A percentile compares a stretch with the other conserved stretches of the same genome.
Evolutionary conservation across 495 filamentous ascomycete species (phyloP).

Genomic region (Neurospora sp.): DNA sequence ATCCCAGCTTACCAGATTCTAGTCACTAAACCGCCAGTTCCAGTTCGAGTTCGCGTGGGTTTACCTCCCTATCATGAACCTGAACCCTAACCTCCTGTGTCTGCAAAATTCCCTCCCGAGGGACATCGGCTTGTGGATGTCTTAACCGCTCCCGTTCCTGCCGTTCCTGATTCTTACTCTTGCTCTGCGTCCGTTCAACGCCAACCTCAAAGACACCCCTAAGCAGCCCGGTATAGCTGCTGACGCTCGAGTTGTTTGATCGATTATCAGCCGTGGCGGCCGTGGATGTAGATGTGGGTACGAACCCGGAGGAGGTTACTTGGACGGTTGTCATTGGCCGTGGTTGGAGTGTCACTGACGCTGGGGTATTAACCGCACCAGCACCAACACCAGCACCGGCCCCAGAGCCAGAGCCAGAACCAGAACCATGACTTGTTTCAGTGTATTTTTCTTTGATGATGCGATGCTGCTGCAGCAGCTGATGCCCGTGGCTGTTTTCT

Average conservation of each 20-base stretch:
- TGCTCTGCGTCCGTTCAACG: not conserved
- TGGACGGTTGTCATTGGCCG: not conserved
- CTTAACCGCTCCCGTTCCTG: not conserved
- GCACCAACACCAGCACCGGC: not conserved
- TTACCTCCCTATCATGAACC: not conserved
- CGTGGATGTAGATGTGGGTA: not conserved
- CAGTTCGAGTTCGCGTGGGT: not conserved
- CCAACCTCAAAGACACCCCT: not conserved
- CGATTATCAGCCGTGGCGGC: not conserved
- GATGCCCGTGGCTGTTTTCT: not conserved
- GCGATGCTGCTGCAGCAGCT: not conserved
- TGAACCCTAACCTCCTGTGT: conserved; percentile 11
- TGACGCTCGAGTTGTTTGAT: not conserved
- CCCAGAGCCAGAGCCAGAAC: not conserved
- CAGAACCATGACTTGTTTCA: not conserved
- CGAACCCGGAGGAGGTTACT: not conserved
- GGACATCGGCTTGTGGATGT: not conserved
- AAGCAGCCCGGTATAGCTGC: not conserved
- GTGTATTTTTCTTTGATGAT: not conserved
- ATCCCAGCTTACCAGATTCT: not conserved
- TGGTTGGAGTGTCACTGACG: not conserved
- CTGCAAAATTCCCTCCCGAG: conserved; percentile 3
- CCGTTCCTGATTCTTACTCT: not conserved
- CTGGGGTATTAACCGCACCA: not conserved
- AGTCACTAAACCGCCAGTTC: not conserved